A percentile compares a stretch with the other conserved stretches of the same genome.
Evolutionary conservation across 331 rosid genomes (phyloP).

Genomic region (Prunus yedoensis): DNA sequence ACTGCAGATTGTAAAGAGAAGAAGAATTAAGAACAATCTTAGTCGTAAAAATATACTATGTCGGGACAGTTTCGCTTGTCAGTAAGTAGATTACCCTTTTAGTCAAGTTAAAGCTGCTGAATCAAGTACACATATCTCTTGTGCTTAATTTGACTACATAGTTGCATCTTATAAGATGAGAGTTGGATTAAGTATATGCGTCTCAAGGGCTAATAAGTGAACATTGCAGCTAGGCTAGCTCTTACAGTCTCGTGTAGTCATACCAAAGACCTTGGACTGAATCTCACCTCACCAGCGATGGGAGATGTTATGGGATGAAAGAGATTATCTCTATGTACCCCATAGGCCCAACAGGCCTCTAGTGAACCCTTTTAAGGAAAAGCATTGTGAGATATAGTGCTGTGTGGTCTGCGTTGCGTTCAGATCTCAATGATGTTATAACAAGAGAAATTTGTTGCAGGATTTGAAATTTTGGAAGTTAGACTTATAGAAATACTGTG

Average conservation of each 20-base stretch:
- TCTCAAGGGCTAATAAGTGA: background rate
- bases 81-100: constrained; percentile 54
- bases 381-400: background rate
- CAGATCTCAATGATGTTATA: background rate
- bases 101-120: background rate
- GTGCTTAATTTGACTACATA: background rate
- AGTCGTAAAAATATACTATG: constrained; percentile 84
- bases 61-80: constrained; percentile 86
- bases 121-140: background rate
- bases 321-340: background rate
- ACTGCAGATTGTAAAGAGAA: constrained; percentile 90
- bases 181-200: background rate
- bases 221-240: background rate
- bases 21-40: constrained; percentile 63
- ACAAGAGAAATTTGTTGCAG: background rate
- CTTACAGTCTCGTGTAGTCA: background rate
- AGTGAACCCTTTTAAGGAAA: background rate
- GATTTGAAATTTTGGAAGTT: background rate
- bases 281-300: background rate
- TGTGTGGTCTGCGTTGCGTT: background rate
- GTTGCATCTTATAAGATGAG: background rate
- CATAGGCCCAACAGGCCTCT: background rate
- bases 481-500: no score
- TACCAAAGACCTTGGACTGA: background rate
- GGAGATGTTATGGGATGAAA: background rate